Conservation (phyloP, 768 basidiomycete species). For the Auriscalpium vulgare region DNA sequence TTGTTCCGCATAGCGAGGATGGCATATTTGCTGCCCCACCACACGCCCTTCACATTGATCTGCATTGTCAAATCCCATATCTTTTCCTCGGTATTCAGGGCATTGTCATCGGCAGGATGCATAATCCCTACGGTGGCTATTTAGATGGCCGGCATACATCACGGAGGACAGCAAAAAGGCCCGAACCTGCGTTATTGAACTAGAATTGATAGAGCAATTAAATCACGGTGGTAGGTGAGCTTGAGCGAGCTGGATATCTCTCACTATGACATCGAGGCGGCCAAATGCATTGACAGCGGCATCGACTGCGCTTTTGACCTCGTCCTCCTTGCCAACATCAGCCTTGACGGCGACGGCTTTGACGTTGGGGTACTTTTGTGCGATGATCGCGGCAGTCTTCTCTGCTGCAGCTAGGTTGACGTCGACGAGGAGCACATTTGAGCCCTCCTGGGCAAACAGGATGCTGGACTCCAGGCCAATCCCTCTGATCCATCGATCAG, state of each 20-base stretch:
- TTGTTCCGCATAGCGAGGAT: slow-evolving; percentile 96
- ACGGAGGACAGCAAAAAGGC: neutral
- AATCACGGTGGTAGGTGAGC: neutral
- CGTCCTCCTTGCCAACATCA: slow-evolving; percentile 85
- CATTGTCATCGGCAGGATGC: slow-evolving; percentile 93
- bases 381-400: slow-evolving; percentile 56
- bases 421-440: slow-evolving; percentile 84
- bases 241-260: slow-evolving; percentile 12
- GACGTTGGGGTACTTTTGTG: slow-evolving; percentile 58
- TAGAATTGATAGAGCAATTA: slow-evolving; percentile 22
- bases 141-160: neutral
- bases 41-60: slow-evolving; percentile 97
- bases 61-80: slow-evolving; percentile 94
- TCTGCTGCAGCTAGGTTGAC: slow-evolving; percentile 73
- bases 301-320: slow-evolving; percentile 79
- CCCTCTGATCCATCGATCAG: slow-evolving; percentile 46
- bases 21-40: slow-evolving; percentile 99
- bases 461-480: slow-evolving; percentile 96
- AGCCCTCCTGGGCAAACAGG: slow-evolving; percentile 91
- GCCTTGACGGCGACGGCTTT: slow-evolving; percentile 63
- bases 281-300: slow-evolving; percentile 79
- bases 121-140: slow-evolving; percentile 67
- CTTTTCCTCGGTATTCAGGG: slow-evolving; percentile 90
- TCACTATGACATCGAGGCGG: slow-evolving; percentile 90
- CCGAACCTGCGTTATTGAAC: slow-evolving; percentile 88